Evolutionary conservation across 202 grass and related monocot species (phyloP), one percentile per base, ranked within the genome.

Genomic region (Alloteropsis angusta): DNA sequence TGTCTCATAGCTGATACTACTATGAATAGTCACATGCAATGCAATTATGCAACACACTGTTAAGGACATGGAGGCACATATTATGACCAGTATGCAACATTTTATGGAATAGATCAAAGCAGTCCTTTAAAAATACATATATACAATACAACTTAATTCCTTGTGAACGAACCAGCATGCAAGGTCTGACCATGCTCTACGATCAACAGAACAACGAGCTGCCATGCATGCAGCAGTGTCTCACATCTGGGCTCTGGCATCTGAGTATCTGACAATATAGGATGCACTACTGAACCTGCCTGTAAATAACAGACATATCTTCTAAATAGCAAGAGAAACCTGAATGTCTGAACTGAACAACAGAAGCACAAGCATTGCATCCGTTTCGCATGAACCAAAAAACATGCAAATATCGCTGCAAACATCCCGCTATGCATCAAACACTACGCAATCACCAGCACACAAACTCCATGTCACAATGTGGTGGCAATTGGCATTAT

Each of bases 331-430:
- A 62, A 37, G 53, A 35, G 13, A 59, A 6, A 39, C 34, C 12
- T 67, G 25, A 72, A 60, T 4, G 44, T 14, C 9, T 72, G 57
- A 37, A 42, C 17, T 22, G 9, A 72, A 37, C 65, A 38, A 38
- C 17, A 66, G 38, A 44, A 82, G 66, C 58, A 32, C 25, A 46
- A 36, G 15, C 59, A 75, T 22, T 4, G 12, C 67, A 78, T 44
- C 85, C 37, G 22, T 87, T 74, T 48, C n/a, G 35, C 75, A 62
- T 74, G 59, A 83, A 87, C 80, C 35, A 45, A 52, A 53, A 68
- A 58, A 60, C 34, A 60, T 44, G 21, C 34, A 60, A 26, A 70
- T 81, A 54, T 45, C 45, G n/a, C 45, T 11, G 48, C 3, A 21
- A 21, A 60, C 71, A 69, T 41, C 53, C 44, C 15, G 2, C 28